A percentile compares a stretch with the other conserved stretches of the same genome.
phyloP scores from a whole-genome alignment of 192 early-diverging fungal species.

The Coemansia umbellata region DNA sequence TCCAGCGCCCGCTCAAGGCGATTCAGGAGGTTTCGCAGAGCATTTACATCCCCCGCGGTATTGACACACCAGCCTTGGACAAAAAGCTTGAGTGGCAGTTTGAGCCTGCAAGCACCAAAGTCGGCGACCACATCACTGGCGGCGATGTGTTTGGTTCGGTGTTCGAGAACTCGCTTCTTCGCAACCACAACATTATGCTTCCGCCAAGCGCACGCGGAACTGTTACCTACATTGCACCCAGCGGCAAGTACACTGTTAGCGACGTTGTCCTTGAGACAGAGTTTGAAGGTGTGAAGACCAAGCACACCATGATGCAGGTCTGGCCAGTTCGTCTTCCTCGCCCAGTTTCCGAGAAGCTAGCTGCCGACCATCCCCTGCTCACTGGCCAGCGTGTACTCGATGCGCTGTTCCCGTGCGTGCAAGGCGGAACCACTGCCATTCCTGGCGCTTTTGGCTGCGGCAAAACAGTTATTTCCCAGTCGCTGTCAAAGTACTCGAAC shows the following conservation, averaged over 20 bases:
- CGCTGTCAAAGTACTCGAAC: slow-evolving; percentile 99
- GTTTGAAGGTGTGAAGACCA: slow-evolving; percentile 89
- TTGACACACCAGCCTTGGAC: slow-evolving; percentile 95
- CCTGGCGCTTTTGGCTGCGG: slow-evolving; percentile 99
- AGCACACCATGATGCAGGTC: slow-evolving; percentile 94
- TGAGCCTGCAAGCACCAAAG: slow-evolving; percentile 86
- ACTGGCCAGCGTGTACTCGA: slow-evolving; percentile 99
- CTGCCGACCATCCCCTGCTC: slow-evolving; percentile 91
- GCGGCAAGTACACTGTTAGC: slow-evolving; percentile 87
- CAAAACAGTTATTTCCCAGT: slow-evolving; percentile 99
- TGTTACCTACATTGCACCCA: slow-evolving; percentile 91
- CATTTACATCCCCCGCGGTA: slow-evolving; percentile 99
- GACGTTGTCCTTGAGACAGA: slow-evolving; percentile 93
- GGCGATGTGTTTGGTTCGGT: slow-evolving; percentile 96
- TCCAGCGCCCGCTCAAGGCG: slow-evolving; percentile 95
- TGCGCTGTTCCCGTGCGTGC: slow-evolving; percentile 98
- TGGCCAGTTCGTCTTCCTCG: slow-evolving; percentile 98
- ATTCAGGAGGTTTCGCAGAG: slow-evolving; percentile 91
- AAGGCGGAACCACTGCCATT: slow-evolving; percentile 99
- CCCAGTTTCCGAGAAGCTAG: slow-evolving; percentile 89
- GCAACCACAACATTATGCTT: slow-evolving; percentile 88
- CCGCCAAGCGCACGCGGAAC: slow-evolving; percentile 93
- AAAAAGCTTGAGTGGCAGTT: slow-evolving; percentile 92
- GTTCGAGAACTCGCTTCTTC: slow-evolving; percentile 92
- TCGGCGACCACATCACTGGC: slow-evolving; percentile 95